Evolutionary conservation across 108 stramenopile species (phyloP), one percentile per base, ranked within the genome.

Genomic region (Skeletonema marinoi): DNA sequence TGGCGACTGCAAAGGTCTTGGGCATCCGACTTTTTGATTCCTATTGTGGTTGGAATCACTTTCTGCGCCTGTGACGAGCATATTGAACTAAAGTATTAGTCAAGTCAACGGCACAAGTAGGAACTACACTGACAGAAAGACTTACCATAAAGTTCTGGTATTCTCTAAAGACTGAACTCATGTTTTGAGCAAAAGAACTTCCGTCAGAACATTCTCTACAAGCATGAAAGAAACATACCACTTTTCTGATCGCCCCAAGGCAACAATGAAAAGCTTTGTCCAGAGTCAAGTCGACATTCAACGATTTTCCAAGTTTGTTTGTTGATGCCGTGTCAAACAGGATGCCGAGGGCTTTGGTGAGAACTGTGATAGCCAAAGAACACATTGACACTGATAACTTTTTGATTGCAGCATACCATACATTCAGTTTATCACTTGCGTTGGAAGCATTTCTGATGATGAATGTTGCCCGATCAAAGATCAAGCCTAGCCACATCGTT

Each of bases 101-200:
- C 25, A 25, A 56, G 54, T 9, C 16, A 25, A 10, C 19, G 9
- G 29, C 4, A 25, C 5, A 56, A 56, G 9, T 19, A 25, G 0
- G 25, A 2, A 25, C 19, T 51, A 12, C n/a, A 51, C 25, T 4
- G 54, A 25, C 7, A 10, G 21, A 46, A 46, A 2, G 11, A 30
- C 76, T 62, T 33, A 77, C 76, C 76, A 77, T 39, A 32, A 77
- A 69, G 36, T 48, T 54, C 31, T 63, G 68, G 50, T 68, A 77
- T 33, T 77, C 76, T 32, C 29, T 60, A 46, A 32, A 77, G 12
- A 21, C 68, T 25, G 54, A 56, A 56, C 6, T 11, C 19, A 56
- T 21, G 19, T 25, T 56, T 8, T 56, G 54, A 29, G 9, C 54
- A 3, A 21, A 30, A 4, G 54, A 30, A 10, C 3, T 51, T 65